phyloP scores from a whole-genome alignment of 1,284 basidiomycete species.

The Moniliophthora roreri region DNA sequence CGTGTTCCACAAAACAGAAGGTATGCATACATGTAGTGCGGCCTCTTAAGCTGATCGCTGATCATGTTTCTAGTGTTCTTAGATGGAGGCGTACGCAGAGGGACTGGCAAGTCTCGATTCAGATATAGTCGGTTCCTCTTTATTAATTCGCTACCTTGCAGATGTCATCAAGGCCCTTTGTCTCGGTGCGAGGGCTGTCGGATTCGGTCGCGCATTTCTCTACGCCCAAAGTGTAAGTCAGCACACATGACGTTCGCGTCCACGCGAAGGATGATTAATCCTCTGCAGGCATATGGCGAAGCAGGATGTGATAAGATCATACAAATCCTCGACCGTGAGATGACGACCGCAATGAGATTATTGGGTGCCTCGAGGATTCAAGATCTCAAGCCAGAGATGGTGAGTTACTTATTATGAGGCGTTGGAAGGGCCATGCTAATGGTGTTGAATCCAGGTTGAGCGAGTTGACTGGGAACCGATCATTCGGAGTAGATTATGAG shows the following conservation, averaged over 20 bases:
- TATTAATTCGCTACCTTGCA: conserved; percentile 16
- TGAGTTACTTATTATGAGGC: conserved; percentile 28
- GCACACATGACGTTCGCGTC: conserved; percentile 4
- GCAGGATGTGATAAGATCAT: conserved; percentile 78
- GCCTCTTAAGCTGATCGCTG: conserved; percentile 1
- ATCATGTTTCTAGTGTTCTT: conserved; percentile 57
- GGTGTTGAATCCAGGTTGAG: conserved; percentile 44
- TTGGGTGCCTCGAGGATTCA: conserved; percentile 72
- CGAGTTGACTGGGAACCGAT: conserved; percentile 65
- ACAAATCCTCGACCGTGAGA: conserved; percentile 79
- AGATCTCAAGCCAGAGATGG: conserved; percentile 81
- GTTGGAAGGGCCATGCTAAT: neutral
- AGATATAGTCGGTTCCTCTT: neutral
- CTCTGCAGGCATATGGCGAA: conserved; percentile 73
- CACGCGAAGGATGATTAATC: neutral
- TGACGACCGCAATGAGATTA: conserved; percentile 76
- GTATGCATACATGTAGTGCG: conserved; percentile 27
- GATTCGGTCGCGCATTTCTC: conserved; percentile 88
- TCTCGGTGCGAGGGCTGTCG: conserved; percentile 87
- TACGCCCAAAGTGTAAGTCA: conserved; percentile 80
- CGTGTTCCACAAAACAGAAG: conserved; percentile 73
- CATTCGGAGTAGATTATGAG: neutral
- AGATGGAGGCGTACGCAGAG: conserved; percentile 85
- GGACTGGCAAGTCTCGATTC: conserved; percentile 57
- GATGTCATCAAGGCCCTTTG: conserved; percentile 92